Evolutionary conservation across 495 filamentous ascomycete species (phyloP).

Genomic region (Penicillium simplicissimum): DNA sequence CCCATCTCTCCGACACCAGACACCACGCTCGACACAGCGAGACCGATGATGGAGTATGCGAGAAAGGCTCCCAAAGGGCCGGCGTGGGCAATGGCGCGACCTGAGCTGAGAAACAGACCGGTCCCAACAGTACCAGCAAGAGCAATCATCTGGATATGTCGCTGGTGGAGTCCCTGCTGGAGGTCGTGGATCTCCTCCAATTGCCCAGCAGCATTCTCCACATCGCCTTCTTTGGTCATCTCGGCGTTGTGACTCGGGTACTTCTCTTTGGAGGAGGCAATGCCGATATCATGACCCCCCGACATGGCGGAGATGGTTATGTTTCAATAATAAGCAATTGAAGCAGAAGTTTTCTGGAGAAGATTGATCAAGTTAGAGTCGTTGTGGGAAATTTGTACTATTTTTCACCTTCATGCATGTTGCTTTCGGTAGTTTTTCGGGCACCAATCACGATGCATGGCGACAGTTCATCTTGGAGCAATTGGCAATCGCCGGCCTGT

Average conservation of each 20-base stretch:
- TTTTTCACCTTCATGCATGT: neutral
- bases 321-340: neutral
- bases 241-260: conserved; percentile 5
- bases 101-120: conserved; percentile 46
- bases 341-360: neutral
- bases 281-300: neutral
- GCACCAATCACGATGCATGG: conserved; percentile 6
- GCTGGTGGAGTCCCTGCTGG: conserved; percentile 29
- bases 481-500: conserved; percentile 8
- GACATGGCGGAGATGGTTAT: conserved; percentile 4
- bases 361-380: neutral
- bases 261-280: conserved; percentile 7
- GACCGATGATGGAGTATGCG: conserved; percentile 28
- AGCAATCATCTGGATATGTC: conserved; percentile 49
- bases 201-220: conserved; percentile 14
- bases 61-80: conserved; percentile 57
- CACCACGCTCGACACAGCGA: conserved; percentile 23
- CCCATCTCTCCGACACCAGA: conserved; percentile 32
- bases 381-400: neutral
- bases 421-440: neutral
- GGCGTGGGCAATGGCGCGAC: conserved; percentile 55
- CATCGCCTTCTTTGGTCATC: conserved; percentile 9
- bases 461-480: neutral
- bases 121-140: conserved; percentile 46
- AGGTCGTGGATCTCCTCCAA: conserved; percentile 15